Evolutionary conservation across 2,329 filamentous ascomycete genomes (phyloP).

Genomic region (Penicillium hesseltinei): DNA sequence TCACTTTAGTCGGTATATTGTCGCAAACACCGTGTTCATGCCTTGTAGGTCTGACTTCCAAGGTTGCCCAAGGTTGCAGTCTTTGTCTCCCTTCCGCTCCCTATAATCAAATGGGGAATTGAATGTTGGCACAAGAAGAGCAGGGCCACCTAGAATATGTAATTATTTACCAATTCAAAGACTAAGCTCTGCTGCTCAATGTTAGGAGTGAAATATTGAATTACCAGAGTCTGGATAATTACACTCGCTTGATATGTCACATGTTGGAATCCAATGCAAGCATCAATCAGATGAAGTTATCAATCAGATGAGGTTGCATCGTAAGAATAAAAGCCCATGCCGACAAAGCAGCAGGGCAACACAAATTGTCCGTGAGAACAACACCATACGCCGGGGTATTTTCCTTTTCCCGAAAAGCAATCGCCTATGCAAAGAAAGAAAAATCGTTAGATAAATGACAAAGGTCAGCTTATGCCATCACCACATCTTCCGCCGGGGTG

Average conservation of each 20-base stretch:
- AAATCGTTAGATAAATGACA: slow-evolving; percentile 2
- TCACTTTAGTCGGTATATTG: not conserved
- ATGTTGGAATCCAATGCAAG: not conserved
- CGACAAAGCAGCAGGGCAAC: not conserved
- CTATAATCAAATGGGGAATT: not conserved
- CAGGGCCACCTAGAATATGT: not conserved
- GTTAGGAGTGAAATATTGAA: not conserved
- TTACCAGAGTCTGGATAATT: not conserved
- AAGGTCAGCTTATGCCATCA: slow-evolving; percentile 9
- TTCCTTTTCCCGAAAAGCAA: slow-evolving; percentile 10
- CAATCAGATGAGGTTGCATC: not conserved
- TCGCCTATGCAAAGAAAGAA: slow-evolving; percentile 9
- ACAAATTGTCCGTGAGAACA: slow-evolving; percentile 4
- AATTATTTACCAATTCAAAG: not conserved
- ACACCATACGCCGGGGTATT: slow-evolving; percentile 13
- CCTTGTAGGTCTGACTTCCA: not conserved
- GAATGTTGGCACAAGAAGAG: not conserved
- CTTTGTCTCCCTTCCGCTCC: not conserved
- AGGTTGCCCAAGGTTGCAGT: not conserved
- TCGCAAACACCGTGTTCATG: not conserved
- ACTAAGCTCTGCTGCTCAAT: not conserved
- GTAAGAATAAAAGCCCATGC: not conserved
- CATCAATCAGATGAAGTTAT: not conserved
- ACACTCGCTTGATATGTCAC: not conserved
- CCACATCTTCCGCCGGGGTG: slow-evolving; percentile 20